A percentile compares a stretch with the other conserved stretches of the same genome.
phyloP scores from a whole-genome alignment of 2,329 filamentous ascomycete genomes.

The Fusarium paranaense region DNA sequence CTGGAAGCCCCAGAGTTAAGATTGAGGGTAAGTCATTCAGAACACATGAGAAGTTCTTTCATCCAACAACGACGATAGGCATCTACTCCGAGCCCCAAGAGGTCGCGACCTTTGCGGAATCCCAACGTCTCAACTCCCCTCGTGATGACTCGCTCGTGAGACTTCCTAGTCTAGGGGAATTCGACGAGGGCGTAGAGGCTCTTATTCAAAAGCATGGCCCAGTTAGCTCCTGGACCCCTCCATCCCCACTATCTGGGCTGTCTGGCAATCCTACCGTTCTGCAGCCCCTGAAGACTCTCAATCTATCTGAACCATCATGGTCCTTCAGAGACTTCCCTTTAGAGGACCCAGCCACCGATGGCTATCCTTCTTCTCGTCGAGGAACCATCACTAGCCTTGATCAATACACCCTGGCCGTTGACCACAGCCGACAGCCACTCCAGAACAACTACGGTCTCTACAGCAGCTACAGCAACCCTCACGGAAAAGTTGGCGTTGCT shows the following conservation, averaged over 20 bases:
- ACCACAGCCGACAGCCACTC: conserved; percentile 32
- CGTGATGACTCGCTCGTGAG: conserved; percentile 33
- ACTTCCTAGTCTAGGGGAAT: conserved; percentile 53
- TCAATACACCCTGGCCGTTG: conserved; percentile 33
- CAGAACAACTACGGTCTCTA: conserved; percentile 28
- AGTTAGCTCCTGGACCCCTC: conserved; percentile 41
- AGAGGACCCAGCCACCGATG: conserved; percentile 19
- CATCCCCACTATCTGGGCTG: conserved; percentile 46
- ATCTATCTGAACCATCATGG: conserved; percentile 29
- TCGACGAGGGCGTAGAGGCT: conserved; percentile 53
- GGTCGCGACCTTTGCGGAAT: conserved; percentile 41
- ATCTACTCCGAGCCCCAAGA: conserved; percentile 40
- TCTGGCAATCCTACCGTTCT: conserved; percentile 36
- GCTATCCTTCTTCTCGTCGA: conserved; percentile 20
- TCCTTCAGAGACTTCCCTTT: conserved; percentile 11
- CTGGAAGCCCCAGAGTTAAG: conserved; percentile 50
- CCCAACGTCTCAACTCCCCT: conserved; percentile 33
- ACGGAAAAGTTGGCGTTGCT: conserved; percentile 39
- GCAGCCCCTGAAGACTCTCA: conserved; percentile 34
- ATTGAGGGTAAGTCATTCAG: conserved; percentile 44
- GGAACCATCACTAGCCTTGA: conserved; percentile 27
- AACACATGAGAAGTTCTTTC: not conserved
- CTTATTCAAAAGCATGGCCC: conserved; percentile 49
- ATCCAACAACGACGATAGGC: conserved; percentile 26
- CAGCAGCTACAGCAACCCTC: conserved; percentile 14